Evolutionary conservation across 2,329 filamentous ascomycete species (phyloP).

Genomic region (Colletotrichum tofieldiae): DNA sequence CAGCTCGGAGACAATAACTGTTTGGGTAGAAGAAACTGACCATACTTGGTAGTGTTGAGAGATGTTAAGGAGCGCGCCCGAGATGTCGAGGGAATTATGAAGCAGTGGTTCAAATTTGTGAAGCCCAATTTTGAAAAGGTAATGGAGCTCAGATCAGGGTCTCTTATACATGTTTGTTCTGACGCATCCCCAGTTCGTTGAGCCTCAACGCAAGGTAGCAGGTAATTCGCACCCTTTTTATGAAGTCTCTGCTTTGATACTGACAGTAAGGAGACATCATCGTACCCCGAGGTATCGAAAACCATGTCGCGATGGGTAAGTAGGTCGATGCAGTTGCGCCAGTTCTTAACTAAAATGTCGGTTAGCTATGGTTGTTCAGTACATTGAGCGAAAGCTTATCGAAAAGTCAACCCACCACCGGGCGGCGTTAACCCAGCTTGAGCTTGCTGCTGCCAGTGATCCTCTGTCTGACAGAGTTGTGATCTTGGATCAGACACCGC

Average conservation of each 20-base stretch:
- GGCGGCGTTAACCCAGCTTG: slow-evolving; percentile 82
- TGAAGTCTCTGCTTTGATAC: slow-evolving; percentile 3
- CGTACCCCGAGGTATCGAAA: slow-evolving; percentile 94
- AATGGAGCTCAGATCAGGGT: slow-evolving; percentile 30
- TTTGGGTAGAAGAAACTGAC: slow-evolving; percentile 28
- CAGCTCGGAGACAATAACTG: slow-evolving; percentile 33
- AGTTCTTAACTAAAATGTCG: slow-evolving; percentile 17
- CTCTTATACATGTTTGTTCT: background rate
- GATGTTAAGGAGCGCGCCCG: slow-evolving; percentile 92
- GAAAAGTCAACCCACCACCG: slow-evolving; percentile 90
- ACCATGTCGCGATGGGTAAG: slow-evolving; percentile 88
- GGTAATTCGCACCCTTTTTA: slow-evolving; percentile 60
- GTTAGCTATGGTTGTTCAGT: slow-evolving; percentile 90
- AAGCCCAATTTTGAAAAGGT: slow-evolving; percentile 95
- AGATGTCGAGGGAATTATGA: slow-evolving; percentile 95
- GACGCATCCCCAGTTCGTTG: slow-evolving; percentile 74
- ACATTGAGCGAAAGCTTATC: slow-evolving; percentile 88
- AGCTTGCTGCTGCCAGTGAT: slow-evolving; percentile 78
- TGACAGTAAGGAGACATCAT: slow-evolving; percentile 79
- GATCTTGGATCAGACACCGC: slow-evolving; percentile 82
- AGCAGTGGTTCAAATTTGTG: slow-evolving; percentile 97
- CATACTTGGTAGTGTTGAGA: slow-evolving; percentile 74
- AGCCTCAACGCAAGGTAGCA: slow-evolving; percentile 90
- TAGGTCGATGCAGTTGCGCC: slow-evolving; percentile 11
- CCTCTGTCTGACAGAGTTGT: slow-evolving; percentile 83